A percentile compares a stretch with the other conserved stretches of the same genome.
These are phyloP conservation scores for Apiotrichum mycotoxinovorans DNA, from an alignment of 1,284 basidiomycete genomes.

Conservation along the genomic window DNA sequence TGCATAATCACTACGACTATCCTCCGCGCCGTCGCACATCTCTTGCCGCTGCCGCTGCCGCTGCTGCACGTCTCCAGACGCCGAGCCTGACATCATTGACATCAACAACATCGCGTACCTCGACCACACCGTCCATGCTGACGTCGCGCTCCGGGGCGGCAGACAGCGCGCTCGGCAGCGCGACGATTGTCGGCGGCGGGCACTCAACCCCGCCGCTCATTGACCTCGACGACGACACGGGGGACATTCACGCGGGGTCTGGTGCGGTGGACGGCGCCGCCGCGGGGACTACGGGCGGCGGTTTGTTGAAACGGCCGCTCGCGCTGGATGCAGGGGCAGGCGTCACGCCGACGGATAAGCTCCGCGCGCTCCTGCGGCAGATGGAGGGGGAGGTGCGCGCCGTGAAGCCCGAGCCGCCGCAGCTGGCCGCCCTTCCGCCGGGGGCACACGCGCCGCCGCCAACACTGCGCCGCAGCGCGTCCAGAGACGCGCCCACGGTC, in stretches of 20 bases:
- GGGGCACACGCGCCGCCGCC: background rate
- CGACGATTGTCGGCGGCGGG: conserved; percentile 6
- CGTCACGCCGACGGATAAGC: conserved; percentile 16
- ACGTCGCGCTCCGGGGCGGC: background rate
- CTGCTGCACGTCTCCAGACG: background rate
- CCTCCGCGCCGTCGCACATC: background rate
- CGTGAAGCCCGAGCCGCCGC: background rate
- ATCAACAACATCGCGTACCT: conserved; percentile 6
- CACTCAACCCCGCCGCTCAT: conserved; percentile 13
- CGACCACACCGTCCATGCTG: conserved; percentile 14
- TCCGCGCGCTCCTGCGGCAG: conserved; percentile 14
- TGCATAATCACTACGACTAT: background rate
- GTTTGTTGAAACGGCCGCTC: background rate
- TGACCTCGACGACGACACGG: conserved; percentile 11
- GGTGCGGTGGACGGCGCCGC: background rate
- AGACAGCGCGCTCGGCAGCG: conserved; percentile 7
- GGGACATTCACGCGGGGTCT: no score
- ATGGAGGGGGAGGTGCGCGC: conserved; percentile 17
- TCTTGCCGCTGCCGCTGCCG: background rate
- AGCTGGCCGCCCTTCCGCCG: background rate
- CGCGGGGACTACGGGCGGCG: background rate
- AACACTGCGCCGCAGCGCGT: background rate
- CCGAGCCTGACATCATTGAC: conserved; percentile 2
- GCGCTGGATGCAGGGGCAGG: conserved; percentile 12
- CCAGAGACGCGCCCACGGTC: background rate